Evolutionary conservation across 169 alveolate genomes (phyloP), one percentile per base, ranked within the genome.

Genomic region (Neospora caninum): DNA sequence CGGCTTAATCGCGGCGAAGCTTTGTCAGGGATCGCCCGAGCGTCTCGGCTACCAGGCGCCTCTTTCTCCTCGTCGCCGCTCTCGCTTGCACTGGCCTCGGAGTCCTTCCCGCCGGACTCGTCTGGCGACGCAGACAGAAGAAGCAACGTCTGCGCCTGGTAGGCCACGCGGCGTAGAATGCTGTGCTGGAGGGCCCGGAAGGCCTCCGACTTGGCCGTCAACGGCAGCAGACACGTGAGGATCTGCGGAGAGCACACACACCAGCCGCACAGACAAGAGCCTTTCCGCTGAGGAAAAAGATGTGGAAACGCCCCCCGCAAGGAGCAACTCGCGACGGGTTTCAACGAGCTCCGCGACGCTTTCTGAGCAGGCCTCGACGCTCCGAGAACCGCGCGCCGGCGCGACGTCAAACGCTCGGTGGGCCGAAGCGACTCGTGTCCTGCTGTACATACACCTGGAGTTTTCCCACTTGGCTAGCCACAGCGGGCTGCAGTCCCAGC

Each of bases 101-200:
- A 16, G 22, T 13, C 2, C 18, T 22, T 25, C 41, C 38, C 25
- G 34, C n/a, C 89, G 34, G 39, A 1, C 89, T 41, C 67, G 67
- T 38, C 67, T 9, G 89, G n/a, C 34, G 89, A 7, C 10, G 88
- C 18, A 34, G 53, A 42, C 34, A 82, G 89, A 25, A 82, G 89
- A 13, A 82, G 69, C 34, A 82, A 67, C 53, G 89, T 49, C 38
- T 82, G 89, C 9, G 89, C 89, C 67, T 82, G 89, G 41, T 38
- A 49, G 13, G 67, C 53, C 13, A 82, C 41, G 18, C 89, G 53
- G 38, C 89, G 89, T 0, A 82, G 89, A 13, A 82, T 31, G 64
- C 64, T 41, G 64, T 82, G 89, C 53, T 82, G 89, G 54, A 82
- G 89, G 7, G 67, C 43, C 7, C 89, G 89, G 25, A 41, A 82